A percentile compares a stretch with the other conserved stretches of the same genome.
These are phyloP conservation scores for Hyparrhenia diplandra DNA, from an alignment of 176 grass and related monocot species.

Conservation along the genomic window DNA sequence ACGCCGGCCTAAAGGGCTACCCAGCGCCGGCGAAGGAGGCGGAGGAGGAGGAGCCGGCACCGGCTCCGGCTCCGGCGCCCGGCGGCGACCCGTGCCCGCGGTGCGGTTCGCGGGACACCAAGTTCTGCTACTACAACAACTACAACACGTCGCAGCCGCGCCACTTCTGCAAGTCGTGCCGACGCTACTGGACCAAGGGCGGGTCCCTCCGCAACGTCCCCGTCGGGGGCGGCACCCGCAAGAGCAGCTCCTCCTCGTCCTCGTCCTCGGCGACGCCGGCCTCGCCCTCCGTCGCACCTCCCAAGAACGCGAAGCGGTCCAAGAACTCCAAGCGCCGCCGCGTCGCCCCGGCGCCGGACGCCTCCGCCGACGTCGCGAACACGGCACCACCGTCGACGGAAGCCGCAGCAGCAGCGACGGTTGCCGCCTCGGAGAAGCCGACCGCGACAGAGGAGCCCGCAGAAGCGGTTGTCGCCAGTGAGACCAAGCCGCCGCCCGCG, in stretches of 20 bases:
- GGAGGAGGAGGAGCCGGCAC: background rate
- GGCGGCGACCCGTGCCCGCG: conserved; percentile 49
- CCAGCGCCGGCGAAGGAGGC: background rate
- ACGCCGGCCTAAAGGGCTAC: conserved; percentile 49
- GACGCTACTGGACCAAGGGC: conserved; percentile 95
- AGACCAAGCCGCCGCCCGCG: background rate
- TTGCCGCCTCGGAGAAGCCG: background rate
- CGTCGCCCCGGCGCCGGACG: conserved; percentile 8
- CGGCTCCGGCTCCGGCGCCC: background rate
- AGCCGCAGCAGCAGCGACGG: background rate
- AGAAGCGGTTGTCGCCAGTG: background rate
- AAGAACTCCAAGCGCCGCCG: conserved; percentile 46
- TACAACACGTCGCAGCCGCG: conserved; percentile 92
- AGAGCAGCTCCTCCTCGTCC: background rate
- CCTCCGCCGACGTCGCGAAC: background rate
- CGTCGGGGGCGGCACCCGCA: conserved; percentile 67
- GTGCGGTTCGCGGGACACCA: conserved; percentile 69
- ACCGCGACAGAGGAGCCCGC: background rate
- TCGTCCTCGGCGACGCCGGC: background rate
- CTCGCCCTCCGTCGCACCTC: background rate
- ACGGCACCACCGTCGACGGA: background rate
- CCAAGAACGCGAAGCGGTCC: conserved; percentile 21
- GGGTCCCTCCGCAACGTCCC: conserved; percentile 81
- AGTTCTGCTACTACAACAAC: conserved; percentile 99
- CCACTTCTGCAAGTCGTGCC: conserved; percentile 88